Base-by-base conservation (phyloP, 495 filamentous ascomycete genomes). In the Platismatia glauca region DNA sequence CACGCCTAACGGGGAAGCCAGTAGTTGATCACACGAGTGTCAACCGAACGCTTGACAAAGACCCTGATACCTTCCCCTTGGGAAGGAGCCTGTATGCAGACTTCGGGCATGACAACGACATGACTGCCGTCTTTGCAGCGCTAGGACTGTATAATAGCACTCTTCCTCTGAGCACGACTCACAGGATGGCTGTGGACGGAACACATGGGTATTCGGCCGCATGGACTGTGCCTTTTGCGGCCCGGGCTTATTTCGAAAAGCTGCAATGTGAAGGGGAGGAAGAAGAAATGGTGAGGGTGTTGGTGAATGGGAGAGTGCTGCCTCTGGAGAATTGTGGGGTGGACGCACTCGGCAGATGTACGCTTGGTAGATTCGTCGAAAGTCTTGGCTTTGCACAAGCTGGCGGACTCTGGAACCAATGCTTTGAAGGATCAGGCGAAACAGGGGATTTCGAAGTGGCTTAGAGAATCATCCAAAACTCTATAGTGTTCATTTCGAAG, bases 21-120 rank as follows among this genome's bases (percentile, higher is more conserved):
- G 87, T 94, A n/a, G 68, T 75, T 0, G 88, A 93, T 68, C 64
- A 82, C 35, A 93, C 89, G 4, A 82, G 77, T 59, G 86, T 83
- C 11, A 95, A 96, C 66, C 75, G 71, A 16, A 93, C 90, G 0
- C 78, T 95, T 0, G 88, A 94, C 66, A 72, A 67, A 4, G 73
- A 80, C 44, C 69, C 73, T 4, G 64, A 62, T 15, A 89, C 86
- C 0, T 96, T 95, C 68, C 89, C 91, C 0, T 70, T 94, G 12
- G 77, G 82, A 48, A 72, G 75, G 22, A 73, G 63, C 7, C 71
- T 94, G 6, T 96, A 90, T 64, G 90, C 89, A 0, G 91, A 96
- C 73, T 95, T 96, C 70, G 86, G 84, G 27, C 91, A 96, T 68
- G 91, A 96, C 73, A 95, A 94, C 70, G 84, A 87, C 63, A 87